These are phyloP conservation scores for Thielaviopsis ethacetica DNA, from an alignment of 2,329 filamentous ascomycete species.

Conservation along the genomic window DNA sequence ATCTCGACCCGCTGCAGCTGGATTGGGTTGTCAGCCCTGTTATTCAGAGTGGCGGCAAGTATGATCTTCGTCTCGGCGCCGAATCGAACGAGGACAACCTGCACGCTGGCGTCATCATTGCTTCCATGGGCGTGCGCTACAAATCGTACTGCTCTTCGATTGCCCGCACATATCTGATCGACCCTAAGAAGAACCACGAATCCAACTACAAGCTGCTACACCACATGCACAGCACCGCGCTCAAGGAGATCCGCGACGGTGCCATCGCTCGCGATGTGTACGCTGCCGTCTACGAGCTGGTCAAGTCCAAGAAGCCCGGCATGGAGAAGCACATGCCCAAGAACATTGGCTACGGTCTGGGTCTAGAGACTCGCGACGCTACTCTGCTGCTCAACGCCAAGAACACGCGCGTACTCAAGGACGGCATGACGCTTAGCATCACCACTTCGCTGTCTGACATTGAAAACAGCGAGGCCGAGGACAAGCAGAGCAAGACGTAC, in stretches of 20 bases:
- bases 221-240: constrained; percentile 69
- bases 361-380: constrained; percentile 74
- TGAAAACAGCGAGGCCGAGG: constrained; percentile 70
- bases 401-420: constrained; percentile 67
- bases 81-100: constrained; percentile 69
- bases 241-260: constrained; percentile 83
- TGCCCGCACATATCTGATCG: constrained; percentile 85
- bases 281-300: constrained; percentile 61
- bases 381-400: constrained; percentile 78
- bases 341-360: constrained; percentile 81
- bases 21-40: constrained; percentile 89
- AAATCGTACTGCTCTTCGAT: constrained; percentile 91
- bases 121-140: constrained; percentile 81
- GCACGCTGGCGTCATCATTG: constrained; percentile 85
- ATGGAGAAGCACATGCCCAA: constrained; percentile 90
- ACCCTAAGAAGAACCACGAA: constrained; percentile 92
- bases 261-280: constrained; percentile 80
- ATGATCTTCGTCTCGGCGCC: constrained; percentile 68
- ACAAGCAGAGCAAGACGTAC: constrained; percentile 79
- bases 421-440: constrained; percentile 91
- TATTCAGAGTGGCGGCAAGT: constrained; percentile 89
- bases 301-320: constrained; percentile 85
- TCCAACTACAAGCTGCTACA: constrained; percentile 81
- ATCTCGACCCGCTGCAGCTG: constrained; percentile 75
- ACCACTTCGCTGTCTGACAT: constrained; percentile 83